Evolutionary conservation across 2,329 filamentous ascomycete genomes (phyloP).

Genomic region (Beauveria medogensis): DNA sequence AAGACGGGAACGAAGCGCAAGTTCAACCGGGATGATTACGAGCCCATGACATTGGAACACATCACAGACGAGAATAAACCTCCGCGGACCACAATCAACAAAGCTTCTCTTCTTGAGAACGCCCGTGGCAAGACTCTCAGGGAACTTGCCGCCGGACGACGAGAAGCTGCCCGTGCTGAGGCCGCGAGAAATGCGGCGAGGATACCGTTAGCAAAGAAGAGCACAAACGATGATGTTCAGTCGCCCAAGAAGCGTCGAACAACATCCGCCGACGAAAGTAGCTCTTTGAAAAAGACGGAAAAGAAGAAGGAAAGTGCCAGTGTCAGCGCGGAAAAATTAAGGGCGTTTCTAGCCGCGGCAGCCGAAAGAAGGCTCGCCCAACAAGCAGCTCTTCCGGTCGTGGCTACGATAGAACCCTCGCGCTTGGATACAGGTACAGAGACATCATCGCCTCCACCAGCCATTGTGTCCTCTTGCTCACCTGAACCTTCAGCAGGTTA

Average conservation of each 20-base stretch:
- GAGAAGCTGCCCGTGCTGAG: constrained; percentile 29
- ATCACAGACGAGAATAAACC: constrained; percentile 22
- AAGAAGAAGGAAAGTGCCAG: not conserved
- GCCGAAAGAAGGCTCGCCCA: constrained; percentile 16
- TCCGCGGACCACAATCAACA: constrained; percentile 17
- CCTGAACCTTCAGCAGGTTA: constrained; percentile 34
- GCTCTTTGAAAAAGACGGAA: constrained; percentile 29
- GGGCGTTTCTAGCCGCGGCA: constrained; percentile 16
- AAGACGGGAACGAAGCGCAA: constrained; percentile 53
- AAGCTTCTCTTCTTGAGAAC: constrained; percentile 26
- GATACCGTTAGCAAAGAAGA: constrained; percentile 48
- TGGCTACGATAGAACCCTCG: constrained; percentile 8
- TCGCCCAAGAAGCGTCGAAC: constrained; percentile 48
- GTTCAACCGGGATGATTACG: constrained; percentile 46
- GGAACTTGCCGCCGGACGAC: constrained; percentile 34
- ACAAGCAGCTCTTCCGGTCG: constrained; percentile 14
- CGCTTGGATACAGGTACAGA: constrained; percentile 15
- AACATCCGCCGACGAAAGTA: constrained; percentile 26
- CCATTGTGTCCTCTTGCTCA: constrained; percentile 39
- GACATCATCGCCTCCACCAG: constrained; percentile 29
- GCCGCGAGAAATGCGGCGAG: constrained; percentile 24
- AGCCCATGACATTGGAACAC: constrained; percentile 22
- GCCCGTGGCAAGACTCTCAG: constrained; percentile 36
- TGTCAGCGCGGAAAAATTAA: constrained; percentile 19
- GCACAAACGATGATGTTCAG: constrained; percentile 48